Evolutionary conservation across 257 asterid species (phyloP), one percentile per base, ranked within the genome.

Genomic region (Salvia hispanica): DNA sequence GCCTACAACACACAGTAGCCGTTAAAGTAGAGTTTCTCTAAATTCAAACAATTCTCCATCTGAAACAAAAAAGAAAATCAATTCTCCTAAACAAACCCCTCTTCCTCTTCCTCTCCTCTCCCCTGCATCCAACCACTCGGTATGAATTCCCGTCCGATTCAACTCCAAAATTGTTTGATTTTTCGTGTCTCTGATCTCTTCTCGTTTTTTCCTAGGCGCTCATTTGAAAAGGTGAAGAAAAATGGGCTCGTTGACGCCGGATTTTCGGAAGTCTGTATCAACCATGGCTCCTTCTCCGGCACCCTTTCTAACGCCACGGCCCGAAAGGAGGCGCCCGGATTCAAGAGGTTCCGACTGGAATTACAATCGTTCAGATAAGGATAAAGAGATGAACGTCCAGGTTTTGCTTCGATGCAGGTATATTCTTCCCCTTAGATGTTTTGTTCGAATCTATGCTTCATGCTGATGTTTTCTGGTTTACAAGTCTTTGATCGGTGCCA

Each of bases 341-440:
- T 81, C 88, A 8, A 84, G 93, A 72, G 88, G 83, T 2, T 48
- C 75, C 62, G 94, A 84, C 0, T 80, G 88, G 79, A 78, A 67
- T 63, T 75, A 69, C 0, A 79, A 53, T 76, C 81, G 94, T 1
- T 76, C 60, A 45, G 93, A 90, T 42, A 85, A 69, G 66, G 94
- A 90, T 34, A 88, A 72, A 78, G 97, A 90, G 82, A 83, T 81
- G 69, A 90, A 90, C 57, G 85, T 90, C 18, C 95, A 88, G 81
- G 97, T 90, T 78, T 37, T 90, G 73, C 88, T 90, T n/a, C 76
- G 97, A 72, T 90, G 97, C 95, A 90, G 97, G 95, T 90, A 60
- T 1, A 15, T 33, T 58, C 18, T 62, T 28, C 15, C 58, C 5
- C 2, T 44, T 31, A 36, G 36, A 16, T 7, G 42, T 11, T 46